Evolutionary conservation across 1,139 yeast genomes (phyloP).

Genomic region (Diutina rugosa): DNA sequence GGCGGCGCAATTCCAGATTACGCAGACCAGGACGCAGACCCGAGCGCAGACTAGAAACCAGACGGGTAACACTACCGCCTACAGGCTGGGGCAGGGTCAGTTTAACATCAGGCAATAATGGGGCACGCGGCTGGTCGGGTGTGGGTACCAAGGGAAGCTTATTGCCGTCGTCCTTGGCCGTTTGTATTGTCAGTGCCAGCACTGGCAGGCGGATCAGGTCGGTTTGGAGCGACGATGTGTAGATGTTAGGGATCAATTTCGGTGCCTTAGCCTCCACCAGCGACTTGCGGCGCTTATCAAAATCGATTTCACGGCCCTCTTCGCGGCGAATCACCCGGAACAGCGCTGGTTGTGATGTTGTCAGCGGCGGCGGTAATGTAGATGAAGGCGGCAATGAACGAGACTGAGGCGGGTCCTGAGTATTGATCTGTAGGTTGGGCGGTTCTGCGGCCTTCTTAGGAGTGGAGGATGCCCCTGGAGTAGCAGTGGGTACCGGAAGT

Average conservation of each 20-base stretch:
- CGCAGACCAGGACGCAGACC: background rate
- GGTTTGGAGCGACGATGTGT: conserved; percentile 24
- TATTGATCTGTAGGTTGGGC: background rate
- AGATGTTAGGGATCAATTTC: conserved; percentile 28
- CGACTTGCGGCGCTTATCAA: conserved; percentile 57
- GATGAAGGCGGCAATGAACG: background rate
- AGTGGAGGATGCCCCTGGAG: background rate
- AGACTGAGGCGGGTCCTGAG: background rate
- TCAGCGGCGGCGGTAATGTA: background rate
- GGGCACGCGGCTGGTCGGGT: background rate
- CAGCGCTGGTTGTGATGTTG: background rate
- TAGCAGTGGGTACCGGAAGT: background rate
- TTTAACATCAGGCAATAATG: background rate
- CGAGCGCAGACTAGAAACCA: background rate
- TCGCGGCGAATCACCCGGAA: conserved; percentile 19
- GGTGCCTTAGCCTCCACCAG: conserved; percentile 25
- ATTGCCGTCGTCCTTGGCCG: conserved; percentile 14
- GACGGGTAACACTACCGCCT: background rate
- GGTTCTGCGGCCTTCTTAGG: background rate
- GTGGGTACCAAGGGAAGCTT: background rate
- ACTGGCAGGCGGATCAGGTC: conserved; percentile 23
- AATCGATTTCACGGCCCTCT: conserved; percentile 61
- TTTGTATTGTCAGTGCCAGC: conserved; percentile 23
- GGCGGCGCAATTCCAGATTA: background rate
- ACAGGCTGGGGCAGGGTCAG: background rate